phyloP scores from a whole-genome alignment of 139 green algal genomes.

The Ettlia oleoabundans region DNA sequence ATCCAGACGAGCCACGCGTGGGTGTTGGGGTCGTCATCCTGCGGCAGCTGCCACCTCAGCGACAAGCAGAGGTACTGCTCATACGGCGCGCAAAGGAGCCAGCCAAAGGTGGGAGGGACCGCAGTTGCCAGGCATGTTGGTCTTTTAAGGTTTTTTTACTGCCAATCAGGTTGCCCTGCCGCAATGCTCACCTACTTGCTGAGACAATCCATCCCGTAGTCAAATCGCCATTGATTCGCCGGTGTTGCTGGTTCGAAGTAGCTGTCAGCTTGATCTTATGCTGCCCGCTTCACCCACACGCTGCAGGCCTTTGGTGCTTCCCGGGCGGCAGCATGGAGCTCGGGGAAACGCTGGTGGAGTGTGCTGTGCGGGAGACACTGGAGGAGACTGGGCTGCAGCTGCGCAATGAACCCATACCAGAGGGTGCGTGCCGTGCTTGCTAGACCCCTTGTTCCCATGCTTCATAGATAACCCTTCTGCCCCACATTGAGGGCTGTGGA shows the following conservation, averaged over 20 bases:
- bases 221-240: too few relatives aligned
- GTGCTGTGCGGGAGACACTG: slow-evolving; percentile 59
- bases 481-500: too few relatives aligned
- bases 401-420: slow-evolving; percentile 7
- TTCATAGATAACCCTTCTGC: too few relatives aligned
- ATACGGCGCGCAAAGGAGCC: slow-evolving; percentile 65
- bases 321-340: slow-evolving; percentile 44
- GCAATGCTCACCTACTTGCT: too few relatives aligned
- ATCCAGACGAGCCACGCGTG: slow-evolving; percentile 56
- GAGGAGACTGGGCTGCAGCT: slow-evolving; percentile 66
- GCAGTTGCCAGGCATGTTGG: slow-evolving; percentile 35
- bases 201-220: too few relatives aligned
- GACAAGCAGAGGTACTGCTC: slow-evolving; percentile 60
- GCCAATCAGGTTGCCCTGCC: background rate
- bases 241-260: too few relatives aligned
- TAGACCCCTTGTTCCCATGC: background rate
- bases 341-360: slow-evolving; percentile 62
- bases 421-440: background rate
- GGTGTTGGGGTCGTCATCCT: slow-evolving; percentile 63
- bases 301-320: slow-evolving; percentile 42
- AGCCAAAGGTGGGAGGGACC: slow-evolving; percentile 51
- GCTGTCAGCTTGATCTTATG: too few relatives aligned
- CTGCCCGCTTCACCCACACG: too few relatives aligned
- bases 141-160: too few relatives aligned
- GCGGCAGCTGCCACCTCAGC: slow-evolving; percentile 18